Evolutionary conservation across 2,329 filamentous ascomycete genomes (phyloP).

Genomic region (Teratosphaeria viscida): DNA sequence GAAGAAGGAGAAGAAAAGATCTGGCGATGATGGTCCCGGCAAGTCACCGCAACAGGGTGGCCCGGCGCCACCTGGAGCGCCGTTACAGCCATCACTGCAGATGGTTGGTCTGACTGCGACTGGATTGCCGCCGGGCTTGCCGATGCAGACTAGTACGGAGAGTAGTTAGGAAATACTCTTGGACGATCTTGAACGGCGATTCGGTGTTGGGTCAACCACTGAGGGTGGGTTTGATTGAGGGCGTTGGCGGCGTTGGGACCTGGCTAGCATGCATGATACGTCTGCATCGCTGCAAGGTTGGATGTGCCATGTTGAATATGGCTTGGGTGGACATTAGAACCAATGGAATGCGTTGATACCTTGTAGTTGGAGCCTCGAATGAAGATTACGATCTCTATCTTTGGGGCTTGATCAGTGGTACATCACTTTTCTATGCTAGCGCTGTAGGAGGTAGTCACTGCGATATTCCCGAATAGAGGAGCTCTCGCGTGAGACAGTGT

Average conservation of each 20-base stretch:
- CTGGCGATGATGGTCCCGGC: slow-evolving; percentile 14
- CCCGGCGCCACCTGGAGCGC: not conserved
- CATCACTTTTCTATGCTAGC: not conserved
- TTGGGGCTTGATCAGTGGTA: not conserved
- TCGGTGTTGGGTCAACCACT: not conserved
- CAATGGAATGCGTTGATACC: not conserved
- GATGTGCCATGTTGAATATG: not conserved
- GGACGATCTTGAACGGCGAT: not conserved
- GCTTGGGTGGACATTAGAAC: not conserved
- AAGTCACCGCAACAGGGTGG: not conserved
- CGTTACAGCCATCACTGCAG: slow-evolving; percentile 1
- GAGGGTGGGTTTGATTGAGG: not conserved
- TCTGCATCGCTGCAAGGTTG: not conserved
- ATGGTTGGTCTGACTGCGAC: not conserved
- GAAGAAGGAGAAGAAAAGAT: slow-evolving; percentile 30
- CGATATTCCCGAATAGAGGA: not conserved
- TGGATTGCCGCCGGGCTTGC: slow-evolving; percentile 1
- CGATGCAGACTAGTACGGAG: slow-evolving; percentile 2
- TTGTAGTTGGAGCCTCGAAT: not conserved
- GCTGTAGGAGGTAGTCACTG: not conserved
- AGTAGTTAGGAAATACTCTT: not conserved
- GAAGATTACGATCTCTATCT: not conserved
- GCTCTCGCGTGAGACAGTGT: not conserved
- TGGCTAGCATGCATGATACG: not conserved
- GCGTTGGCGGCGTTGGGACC: not conserved